Percentiles rank a stretch among this genome's conserved stretches.
phyloP scores from a whole-genome alignment of 2,329 filamentous ascomycete genomes.

The Sphaceloma murrayae region DNA sequence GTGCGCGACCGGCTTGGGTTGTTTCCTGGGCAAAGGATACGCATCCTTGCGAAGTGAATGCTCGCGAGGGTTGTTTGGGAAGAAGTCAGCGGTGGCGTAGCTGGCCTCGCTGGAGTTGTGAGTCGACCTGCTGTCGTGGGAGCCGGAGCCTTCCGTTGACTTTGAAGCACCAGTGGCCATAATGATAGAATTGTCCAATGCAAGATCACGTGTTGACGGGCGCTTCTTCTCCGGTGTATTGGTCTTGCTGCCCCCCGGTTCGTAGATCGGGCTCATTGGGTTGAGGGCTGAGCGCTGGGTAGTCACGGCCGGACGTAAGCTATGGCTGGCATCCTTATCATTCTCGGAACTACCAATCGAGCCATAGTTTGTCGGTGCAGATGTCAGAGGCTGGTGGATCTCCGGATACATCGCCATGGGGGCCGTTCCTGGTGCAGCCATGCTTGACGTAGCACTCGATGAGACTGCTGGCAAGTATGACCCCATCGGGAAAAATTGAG shows the following conservation, averaged over 20 bases:
- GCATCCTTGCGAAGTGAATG: conserved; percentile 29
- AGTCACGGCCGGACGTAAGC: background rate
- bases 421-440: too few relatives aligned
- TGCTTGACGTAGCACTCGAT: too few relatives aligned
- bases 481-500: conserved; percentile 3
- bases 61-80: conserved; percentile 30
- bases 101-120: conserved; percentile 29
- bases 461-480: background rate
- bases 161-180: background rate
- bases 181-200: background rate
- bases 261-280: conserved; percentile 33
- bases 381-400: background rate
- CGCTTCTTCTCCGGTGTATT: conserved; percentile 17
- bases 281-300: conserved; percentile 27
- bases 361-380: background rate
- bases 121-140: background rate
- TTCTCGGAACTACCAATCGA: conserved; percentile 1
- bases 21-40: conserved; percentile 20
- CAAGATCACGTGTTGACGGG: background rate
- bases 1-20: background rate
- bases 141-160: background rate
- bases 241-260: conserved; percentile 21
- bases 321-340: conserved; percentile 5
- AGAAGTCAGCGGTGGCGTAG: conserved; percentile 32
- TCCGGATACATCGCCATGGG: background rate